Percentiles rank a stretch among this genome's conserved stretches.
Evolutionary conservation across 306 rosid species (phyloP).

Genomic region (Senna tora): DNA sequence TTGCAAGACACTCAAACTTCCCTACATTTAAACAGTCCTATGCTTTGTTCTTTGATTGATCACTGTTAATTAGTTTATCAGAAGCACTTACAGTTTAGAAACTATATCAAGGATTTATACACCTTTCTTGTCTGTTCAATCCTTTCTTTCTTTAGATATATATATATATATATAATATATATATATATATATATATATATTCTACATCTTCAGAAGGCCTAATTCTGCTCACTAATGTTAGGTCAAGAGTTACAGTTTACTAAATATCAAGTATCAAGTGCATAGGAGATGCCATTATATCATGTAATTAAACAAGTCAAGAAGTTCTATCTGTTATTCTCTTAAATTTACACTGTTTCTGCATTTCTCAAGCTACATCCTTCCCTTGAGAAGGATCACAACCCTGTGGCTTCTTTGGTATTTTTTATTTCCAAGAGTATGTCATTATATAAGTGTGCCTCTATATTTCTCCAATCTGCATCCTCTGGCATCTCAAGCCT

Average conservation of each 20-base stretch:
- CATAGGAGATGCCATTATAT: conserved; percentile 38
- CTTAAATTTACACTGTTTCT: conserved; percentile 43
- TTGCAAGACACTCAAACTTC: background rate
- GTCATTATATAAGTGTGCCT: conserved; percentile 65
- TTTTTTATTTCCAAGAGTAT: conserved; percentile 58
- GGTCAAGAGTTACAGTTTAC: conserved; percentile 32
- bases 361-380: conserved; percentile 41
- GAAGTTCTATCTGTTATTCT: conserved; percentile 13
- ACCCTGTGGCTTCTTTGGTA: conserved; percentile 61
- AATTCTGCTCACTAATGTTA: conserved; percentile 29
- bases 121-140: conserved; percentile 31
- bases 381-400: conserved; percentile 44
- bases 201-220: conserved; percentile 20
- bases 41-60: conserved; percentile 11
- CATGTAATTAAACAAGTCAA: conserved; percentile 37
- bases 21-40: background rate
- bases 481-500: conserved; percentile 93
- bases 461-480: conserved; percentile 75
- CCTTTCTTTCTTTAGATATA: too few species aligned
- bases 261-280: conserved; percentile 35
- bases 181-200: too few species aligned
- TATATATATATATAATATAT: too few species aligned
- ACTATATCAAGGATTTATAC: conserved; percentile 4
- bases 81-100: background rate
- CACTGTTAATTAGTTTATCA: background rate